Conservation (phyloP, 208 protist genomes). For the Trypanosoma conorhini region DNA sequence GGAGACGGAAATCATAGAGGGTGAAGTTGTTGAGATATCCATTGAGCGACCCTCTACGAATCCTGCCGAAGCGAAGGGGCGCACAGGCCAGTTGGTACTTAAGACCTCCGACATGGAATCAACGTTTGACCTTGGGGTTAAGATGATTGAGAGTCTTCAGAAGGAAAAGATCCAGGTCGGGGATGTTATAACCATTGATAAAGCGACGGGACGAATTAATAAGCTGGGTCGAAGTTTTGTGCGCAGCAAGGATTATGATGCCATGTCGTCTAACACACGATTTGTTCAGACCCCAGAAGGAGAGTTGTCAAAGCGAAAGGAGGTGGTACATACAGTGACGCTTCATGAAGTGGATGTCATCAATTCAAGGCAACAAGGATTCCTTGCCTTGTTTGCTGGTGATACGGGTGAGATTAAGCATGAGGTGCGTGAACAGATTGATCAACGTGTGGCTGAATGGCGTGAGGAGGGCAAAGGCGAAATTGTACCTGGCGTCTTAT, state of each 20-base stretch:
- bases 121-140: conserved; percentile 99
- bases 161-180: conserved; percentile 99
- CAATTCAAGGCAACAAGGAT: conserved; percentile 99
- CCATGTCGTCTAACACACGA: conserved; percentile 91
- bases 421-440: conserved; percentile 99
- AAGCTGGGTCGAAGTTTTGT: conserved; percentile 98
- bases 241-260: conserved; percentile 97
- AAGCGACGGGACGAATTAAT: conserved; percentile 98
- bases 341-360: conserved; percentile 99
- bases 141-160: conserved; percentile 99
- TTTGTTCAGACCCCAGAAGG: conserved; percentile 99
- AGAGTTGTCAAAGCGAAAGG: conserved; percentile 99
- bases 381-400: conserved; percentile 99
- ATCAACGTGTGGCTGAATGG: conserved; percentile 99
- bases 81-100: conserved; percentile 98
- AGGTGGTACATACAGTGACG: conserved; percentile 99
- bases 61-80: conserved; percentile 85
- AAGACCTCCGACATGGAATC: conserved; percentile 99
- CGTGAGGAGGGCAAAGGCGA: conserved; percentile 99
- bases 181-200: conserved; percentile 99
- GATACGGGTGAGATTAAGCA: conserved; percentile 99
- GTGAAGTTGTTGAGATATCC: conserved; percentile 99
- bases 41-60: conserved; percentile 97
- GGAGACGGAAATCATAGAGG: conserved; percentile 99
- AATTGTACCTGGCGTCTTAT: conserved; percentile 98